Percentiles rank a stretch among this genome's conserved stretches.
Evolutionary conservation across 2,329 filamentous ascomycete species (phyloP).

Genomic region (Claviceps africana): DNA sequence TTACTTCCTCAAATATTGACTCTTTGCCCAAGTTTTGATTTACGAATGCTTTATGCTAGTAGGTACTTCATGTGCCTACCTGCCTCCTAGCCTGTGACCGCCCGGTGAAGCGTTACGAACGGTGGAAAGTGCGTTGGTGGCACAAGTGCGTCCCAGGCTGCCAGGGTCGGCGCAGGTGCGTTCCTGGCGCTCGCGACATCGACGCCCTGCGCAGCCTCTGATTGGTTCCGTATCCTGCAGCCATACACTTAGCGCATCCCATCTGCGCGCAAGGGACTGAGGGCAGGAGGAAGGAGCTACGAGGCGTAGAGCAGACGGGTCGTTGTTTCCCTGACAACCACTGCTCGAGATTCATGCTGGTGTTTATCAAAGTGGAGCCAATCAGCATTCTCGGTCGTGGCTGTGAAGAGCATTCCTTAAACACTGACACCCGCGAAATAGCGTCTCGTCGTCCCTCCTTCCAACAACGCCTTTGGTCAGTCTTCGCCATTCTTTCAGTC

Average conservation of each 20-base stretch:
- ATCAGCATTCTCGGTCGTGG: constrained; percentile 2
- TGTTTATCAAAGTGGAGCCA: constrained; percentile 6
- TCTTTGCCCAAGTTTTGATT: too few species aligned
- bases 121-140: background rate
- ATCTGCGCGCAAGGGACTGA: background rate
- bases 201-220: background rate
- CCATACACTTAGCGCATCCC: background rate
- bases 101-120: background rate
- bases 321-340: constrained; percentile 6
- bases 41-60: too few species aligned
- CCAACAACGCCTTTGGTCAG: background rate
- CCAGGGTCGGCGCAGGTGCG: background rate
- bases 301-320: background rate
- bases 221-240: background rate
- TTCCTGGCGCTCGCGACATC: background rate
- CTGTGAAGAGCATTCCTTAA: constrained; percentile 8
- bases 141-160: background rate
- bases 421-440: constrained; percentile 1
- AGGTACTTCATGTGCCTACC: too few species aligned
- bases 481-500: background rate
- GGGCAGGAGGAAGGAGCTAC: background rate
- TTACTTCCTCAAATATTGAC: background rate
- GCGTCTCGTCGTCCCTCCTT: background rate
- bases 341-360: background rate
- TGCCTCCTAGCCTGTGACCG: background rate